Conservation (phyloP, 495 filamentous ascomycete genomes). For the Trichoderma parareesei region DNA sequence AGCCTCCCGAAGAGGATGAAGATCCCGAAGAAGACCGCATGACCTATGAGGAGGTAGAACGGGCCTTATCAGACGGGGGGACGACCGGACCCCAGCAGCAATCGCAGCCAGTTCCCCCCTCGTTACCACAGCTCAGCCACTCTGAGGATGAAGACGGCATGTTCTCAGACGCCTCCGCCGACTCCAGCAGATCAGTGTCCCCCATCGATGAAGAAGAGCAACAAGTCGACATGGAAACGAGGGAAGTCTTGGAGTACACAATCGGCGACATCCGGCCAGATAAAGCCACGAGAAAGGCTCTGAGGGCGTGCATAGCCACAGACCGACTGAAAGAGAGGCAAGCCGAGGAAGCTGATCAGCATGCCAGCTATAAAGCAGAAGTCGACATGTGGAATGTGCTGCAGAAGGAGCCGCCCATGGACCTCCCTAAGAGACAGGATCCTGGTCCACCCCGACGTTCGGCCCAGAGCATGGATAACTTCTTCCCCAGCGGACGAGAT, state of each 20-base stretch:
- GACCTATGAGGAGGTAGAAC: conserved; percentile 7
- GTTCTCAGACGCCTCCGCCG: neutral
- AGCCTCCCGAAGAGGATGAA: conserved; percentile 14
- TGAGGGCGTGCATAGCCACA: neutral
- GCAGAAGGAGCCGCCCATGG: conserved; percentile 10
- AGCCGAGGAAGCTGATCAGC: conserved; percentile 10
- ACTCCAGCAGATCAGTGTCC: neutral
- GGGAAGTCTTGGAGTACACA: conserved; percentile 6
- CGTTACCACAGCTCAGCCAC: neutral
- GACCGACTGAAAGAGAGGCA: conserved; percentile 7
- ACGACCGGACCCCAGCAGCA: neutral
- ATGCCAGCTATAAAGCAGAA: conserved; percentile 10
- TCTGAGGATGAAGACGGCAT: neutral
- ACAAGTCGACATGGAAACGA: neutral
- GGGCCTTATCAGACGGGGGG: neutral
- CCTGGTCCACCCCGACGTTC: neutral
- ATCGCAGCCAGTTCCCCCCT: neutral
- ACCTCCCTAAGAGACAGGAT: neutral
- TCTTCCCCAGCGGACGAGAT: conserved; percentile 7
- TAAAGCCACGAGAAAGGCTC: neutral
- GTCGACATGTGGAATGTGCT: conserved; percentile 9
- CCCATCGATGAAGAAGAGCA: neutral
- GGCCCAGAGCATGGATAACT: neutral
- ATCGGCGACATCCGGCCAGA: neutral
- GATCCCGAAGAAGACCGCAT: conserved; percentile 15